phyloP scores from a whole-genome alignment of 441 rosid species.

The Gossypium schwendimanii region DNA sequence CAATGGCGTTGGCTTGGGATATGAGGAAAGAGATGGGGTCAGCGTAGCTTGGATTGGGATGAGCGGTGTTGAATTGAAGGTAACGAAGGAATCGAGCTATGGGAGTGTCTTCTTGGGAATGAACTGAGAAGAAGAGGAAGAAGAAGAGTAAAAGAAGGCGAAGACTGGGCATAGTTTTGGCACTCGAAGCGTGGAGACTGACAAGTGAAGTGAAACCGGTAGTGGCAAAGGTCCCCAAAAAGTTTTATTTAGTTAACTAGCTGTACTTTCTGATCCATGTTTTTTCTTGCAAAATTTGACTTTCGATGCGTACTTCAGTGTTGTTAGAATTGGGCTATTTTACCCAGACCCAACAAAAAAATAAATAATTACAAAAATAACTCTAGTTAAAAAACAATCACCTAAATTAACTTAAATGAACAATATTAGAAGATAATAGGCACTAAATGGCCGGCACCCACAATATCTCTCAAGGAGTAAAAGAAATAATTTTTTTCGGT shows the following conservation, averaged over 20 bases:
- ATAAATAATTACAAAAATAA: no score
- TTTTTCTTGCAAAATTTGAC: background rate
- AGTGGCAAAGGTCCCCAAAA: no score
- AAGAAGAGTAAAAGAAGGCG: conserved; percentile 5
- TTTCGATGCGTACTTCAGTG: no score
- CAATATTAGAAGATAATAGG: no score
- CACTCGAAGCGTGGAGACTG: background rate
- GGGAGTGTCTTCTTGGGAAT: conserved; percentile 31
- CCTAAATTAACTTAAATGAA: no score
- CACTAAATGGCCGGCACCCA: no score
- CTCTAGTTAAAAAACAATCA: no score
- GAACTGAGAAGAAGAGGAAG: conserved; percentile 6
- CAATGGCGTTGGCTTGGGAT: conserved; percentile 43
- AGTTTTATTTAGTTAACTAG: no score
- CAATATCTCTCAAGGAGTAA: no score
- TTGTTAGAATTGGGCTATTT: no score
- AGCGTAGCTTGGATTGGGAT: conserved; percentile 74
- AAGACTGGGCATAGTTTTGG: background rate
- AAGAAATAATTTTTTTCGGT: no score
- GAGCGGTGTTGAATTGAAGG: conserved; percentile 69
- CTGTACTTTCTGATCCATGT: background rate
- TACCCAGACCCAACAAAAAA: no score
- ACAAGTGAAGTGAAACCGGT: background rate
- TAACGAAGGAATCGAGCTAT: conserved; percentile 56
- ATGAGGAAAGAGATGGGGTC: conserved; percentile 53